These are phyloP conservation scores for Phytophthora fragariaefolia DNA, from an alignment of 352 stramenopile species.

Conservation along the genomic window DNA sequence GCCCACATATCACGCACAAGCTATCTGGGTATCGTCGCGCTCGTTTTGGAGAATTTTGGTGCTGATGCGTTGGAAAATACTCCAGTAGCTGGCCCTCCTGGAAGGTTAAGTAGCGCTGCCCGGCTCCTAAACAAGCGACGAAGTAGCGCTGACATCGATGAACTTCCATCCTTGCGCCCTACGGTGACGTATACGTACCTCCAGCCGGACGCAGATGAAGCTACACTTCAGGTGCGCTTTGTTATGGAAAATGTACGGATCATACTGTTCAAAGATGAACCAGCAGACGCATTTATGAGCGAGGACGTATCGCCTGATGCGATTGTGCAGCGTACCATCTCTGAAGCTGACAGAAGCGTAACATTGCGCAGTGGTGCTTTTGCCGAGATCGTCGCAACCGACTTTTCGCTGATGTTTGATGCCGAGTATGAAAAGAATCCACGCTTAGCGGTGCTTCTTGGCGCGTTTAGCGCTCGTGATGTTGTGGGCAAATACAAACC, in stretches of 20 bases:
- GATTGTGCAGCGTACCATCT: conserved; percentile 20
- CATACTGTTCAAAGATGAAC: conserved; percentile 47
- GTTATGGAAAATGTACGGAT: conserved; percentile 63
- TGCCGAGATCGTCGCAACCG: conserved; percentile 38
- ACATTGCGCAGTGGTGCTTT: conserved; percentile 18
- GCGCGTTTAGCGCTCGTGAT: conserved; percentile 49
- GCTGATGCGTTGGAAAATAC: conserved; percentile 58
- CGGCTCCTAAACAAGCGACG: conserved; percentile 2
- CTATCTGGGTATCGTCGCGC: conserved; percentile 70
- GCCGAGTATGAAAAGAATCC: conserved; percentile 56
- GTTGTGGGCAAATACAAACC: conserved; percentile 35
- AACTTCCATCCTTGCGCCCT: conserved; percentile 51
- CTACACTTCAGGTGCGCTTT: conserved; percentile 72
- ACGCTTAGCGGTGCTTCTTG: conserved; percentile 47
- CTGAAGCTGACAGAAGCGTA: neutral
- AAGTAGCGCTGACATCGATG: conserved; percentile 22
- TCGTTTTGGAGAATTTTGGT: conserved; percentile 79
- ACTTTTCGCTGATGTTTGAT: conserved; percentile 45
- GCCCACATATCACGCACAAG: conserved; percentile 43
- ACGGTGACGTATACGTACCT: conserved; percentile 78
- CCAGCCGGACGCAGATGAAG: conserved; percentile 66
- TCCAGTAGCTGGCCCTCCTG: conserved; percentile 6
- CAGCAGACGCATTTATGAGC: neutral
- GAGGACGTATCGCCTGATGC: conserved; percentile 13
- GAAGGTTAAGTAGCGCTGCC: conserved; percentile 6